Base-by-base conservation (phyloP, 306 rosid genomes). In the Casuarina glauca region DNA sequence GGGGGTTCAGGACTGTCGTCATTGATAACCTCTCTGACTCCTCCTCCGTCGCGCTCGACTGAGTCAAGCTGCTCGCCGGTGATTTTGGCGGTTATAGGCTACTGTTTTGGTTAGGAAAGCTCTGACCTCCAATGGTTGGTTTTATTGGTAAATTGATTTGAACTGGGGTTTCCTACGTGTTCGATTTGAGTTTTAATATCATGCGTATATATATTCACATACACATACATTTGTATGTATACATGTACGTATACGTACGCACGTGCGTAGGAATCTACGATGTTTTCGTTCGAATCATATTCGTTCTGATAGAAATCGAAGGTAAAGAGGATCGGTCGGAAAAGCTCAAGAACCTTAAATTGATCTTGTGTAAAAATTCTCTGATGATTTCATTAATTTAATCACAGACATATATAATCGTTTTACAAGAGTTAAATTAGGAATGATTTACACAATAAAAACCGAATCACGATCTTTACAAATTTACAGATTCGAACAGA, bases 21-120 rank as follows among this genome's bases (percentile, higher is more conserved):
- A 87, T 96, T 58, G 99, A 96, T 60, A 93, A 90, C 68, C 92
- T 96, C 36, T 97, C 93, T 57, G 93, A 96, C 84, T 86, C 99
- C 48, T 93, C 96, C 1, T 84, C 89, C 60, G 42, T 88, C 64
- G 82, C 98, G n/a, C 0, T 96, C 5, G 48, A 62, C 12, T 78
- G 97, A 4, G 99, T 96, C 82, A 85, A 70, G 66, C 88, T 86
- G 42, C 98, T 96, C 87, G 97, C 99, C 50, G 90, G 81, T 3
- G 87, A 91, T 77, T 90, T 81, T 51, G 96, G 93, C 76, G 51
- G 79, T 49, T 64, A n/a, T 6, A 20, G 26, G 26, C 26, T 20
- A 20, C 26, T 39, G 38, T 62, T 42, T 66, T 66, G 50, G 13
- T 57, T 16, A 15, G 2, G 13, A 26, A 77, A 57, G 61, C 57